Evolutionary conservation across 2,329 filamentous ascomycete genomes (phyloP), one percentile per base, ranked within the genome.

Genomic region (Phaeosphaeria sp.): DNA sequence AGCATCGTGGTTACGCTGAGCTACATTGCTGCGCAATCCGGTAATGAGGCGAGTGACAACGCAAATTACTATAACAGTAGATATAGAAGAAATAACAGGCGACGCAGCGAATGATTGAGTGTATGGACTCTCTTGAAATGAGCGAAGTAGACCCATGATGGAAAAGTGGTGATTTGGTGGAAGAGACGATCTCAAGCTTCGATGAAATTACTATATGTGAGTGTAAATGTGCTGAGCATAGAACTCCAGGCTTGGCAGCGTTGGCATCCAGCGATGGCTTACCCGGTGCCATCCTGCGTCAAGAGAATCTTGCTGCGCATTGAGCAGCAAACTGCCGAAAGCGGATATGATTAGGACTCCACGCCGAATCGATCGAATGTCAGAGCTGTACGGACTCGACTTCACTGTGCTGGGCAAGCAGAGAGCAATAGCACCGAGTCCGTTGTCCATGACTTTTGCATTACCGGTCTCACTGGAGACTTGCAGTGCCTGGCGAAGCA

Each of bases 101-200:
- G 56, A 58, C n/a, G 54, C 39, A 36, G 41, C 3, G 4, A 60
- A 27, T 1, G 22, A 42, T 41, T 56, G 46, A 21, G 27, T 39
- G 23, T 54, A 58, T 15, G 54, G 27, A 21, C 42, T 39, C 7
- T 52, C 25, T 42, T 58, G 54, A 33, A 56, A 50, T 21, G 58
- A 60, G 25, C 41, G 52, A 20, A 60, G 41, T 22, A 63, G 55
- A 47, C 54, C 60, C 58, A 63, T 60, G 43, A 46, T 41, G 52
- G 54, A 41, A 27, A n/a, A 41, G 15, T 23, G 18, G 39, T 25
- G 33, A 22, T 10, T 3, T 15, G 15, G 10, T 42, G 18, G 6
- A 2, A 9, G 20, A 7, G 20, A 22, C 20, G 18, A 42, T 25
- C 44, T 25, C 15, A 25, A 13, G 33, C 33, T 42, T 41, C 48